Conservation (phyloP, 805 yeast genomes). For the Pichia phayaonensis region DNA sequence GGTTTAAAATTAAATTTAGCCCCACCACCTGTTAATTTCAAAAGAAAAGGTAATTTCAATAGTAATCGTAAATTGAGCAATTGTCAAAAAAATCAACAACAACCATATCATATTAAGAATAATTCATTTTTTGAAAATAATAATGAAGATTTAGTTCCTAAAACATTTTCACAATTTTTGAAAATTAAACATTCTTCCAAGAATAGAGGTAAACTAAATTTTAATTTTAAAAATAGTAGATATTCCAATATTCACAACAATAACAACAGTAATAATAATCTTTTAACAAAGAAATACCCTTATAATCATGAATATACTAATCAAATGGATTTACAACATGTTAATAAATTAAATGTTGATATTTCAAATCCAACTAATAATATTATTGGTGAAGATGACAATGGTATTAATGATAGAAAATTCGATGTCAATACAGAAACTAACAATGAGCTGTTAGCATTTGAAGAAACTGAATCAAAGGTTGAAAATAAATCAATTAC, state of each 20-base stretch:
- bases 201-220: slow-evolving; percentile 3
- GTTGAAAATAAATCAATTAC: not conserved
- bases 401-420: not conserved
- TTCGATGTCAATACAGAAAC: not conserved
- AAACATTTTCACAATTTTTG: slow-evolving; percentile 6
- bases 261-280: not conserved
- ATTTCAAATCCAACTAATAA: not conserved
- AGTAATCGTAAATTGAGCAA: not conserved
- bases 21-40: slow-evolving; percentile 73
- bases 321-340: not conserved
- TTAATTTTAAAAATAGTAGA: not conserved
- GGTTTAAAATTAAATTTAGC: slow-evolving; percentile 41
- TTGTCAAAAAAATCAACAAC: not conserved
- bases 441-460: not conserved
- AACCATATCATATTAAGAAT: not conserved
- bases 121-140: slow-evolving; percentile 4
- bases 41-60: slow-evolving; percentile 28
- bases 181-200: slow-evolving; percentile 4
- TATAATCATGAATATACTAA: not conserved
- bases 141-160: slow-evolving; percentile 3
- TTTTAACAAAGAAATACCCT: not conserved
- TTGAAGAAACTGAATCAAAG: not conserved
- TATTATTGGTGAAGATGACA: not conserved
- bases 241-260: not conserved
- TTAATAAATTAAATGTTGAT: not conserved